phyloP scores from a whole-genome alignment of 2,329 filamentous ascomycete genomes.

The Fusarium humuli region DNA sequence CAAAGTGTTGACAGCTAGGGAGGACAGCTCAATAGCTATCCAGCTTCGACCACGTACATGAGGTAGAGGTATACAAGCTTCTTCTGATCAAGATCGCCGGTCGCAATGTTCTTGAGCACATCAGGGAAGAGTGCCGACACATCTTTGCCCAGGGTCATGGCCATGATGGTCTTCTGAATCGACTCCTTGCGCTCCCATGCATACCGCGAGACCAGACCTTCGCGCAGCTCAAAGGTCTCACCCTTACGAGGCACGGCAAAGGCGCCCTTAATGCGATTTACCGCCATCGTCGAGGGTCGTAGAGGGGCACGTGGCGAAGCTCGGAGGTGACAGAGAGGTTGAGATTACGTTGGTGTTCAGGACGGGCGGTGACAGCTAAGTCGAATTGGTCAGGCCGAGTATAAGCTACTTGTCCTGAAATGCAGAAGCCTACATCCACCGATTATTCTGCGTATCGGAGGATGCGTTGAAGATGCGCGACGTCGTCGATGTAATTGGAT shows the following conservation, averaged over 20 bases:
- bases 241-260: conserved; percentile 95
- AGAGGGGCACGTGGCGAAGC: conserved; percentile 42
- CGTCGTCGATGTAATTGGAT: conserved; percentile 26
- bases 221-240: conserved; percentile 96
- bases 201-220: conserved; percentile 97
- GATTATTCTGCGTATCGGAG: conserved; percentile 20
- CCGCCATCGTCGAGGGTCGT: conserved; percentile 74
- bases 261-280: conserved; percentile 94
- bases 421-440: conserved; percentile 36
- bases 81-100: conserved; percentile 94
- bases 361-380: conserved; percentile 40
- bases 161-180: conserved; percentile 99
- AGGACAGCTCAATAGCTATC: background rate
- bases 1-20: conserved; percentile 9
- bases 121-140: conserved; percentile 97
- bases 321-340: conserved; percentile 8
- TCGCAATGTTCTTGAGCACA: conserved; percentile 98
- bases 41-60: conserved; percentile 73
- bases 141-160: conserved; percentile 99
- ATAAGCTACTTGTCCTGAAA: conserved; percentile 26
- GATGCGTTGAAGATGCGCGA: conserved; percentile 21
- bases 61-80: conserved; percentile 98
- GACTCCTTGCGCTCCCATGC: conserved; percentile 99
- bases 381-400: conserved; percentile 29
- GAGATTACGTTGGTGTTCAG: conserved; percentile 2